Evolutionary conservation across 257 asterid genomes (phyloP), one percentile per base, ranked within the genome.

Genomic region (Schizonepeta tenuifolia): DNA sequence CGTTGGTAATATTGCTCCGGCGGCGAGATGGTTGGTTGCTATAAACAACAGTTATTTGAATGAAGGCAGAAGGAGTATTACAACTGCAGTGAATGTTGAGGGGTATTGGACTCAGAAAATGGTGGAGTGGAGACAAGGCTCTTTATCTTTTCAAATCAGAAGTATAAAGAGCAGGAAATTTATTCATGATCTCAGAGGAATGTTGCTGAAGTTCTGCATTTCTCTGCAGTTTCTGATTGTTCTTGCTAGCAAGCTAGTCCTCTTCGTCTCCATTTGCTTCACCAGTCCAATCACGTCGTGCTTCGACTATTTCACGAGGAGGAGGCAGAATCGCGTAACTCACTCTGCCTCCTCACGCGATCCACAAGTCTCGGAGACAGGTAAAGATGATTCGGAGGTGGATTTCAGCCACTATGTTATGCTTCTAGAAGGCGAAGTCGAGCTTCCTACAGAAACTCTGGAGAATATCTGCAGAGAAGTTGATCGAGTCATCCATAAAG

Each of bases 401-500:
- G 83, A 82, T 43, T 17, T 79, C 8, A 47, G 56, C 28, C 64
- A 36, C 35, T 85, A 75, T 67, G 83, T 77, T 33, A 70, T 82
- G 73, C 79, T 70, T 43, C 89, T 84, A 3, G 89, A 84, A 79
- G 89, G 85, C 18, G 89, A 84, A 18, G 80, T 61, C 2, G 75
- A 82, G 55, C 67, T 81, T 63, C 81, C 83, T 12, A 20, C 55
- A 55, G 57, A 70, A 40, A 72, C 75, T 33, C 68, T 74, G 17
- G 71, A 31, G 47, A 69, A 72, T 21, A 84, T 81, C 75, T 74
- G 76, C 69, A 65, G 53, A 22, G 76, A 77, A n/a, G 81, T 82
- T 14, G 81, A 82, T 75, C 44, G 65, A 31, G 69, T 72, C 28
- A 64, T 82, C 28, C 51, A 61, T 26, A 84, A 21, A 46, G 89